Percentiles rank a stretch among this genome's conserved stretches.
Conservation (phyloP, 768 basidiomycete species). For the Pleurotus djamor region DNA sequence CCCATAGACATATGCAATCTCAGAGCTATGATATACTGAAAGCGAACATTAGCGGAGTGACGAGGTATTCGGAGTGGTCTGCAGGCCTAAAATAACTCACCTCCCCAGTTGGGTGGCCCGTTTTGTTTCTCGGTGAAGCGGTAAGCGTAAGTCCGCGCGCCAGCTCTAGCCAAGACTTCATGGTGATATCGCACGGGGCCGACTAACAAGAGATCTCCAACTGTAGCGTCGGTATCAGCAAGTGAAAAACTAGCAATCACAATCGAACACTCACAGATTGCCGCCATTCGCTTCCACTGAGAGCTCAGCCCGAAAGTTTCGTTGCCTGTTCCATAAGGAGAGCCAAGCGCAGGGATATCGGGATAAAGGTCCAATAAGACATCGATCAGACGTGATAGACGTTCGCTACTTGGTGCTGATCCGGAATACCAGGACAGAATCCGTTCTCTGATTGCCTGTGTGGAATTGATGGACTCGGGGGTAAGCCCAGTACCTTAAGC, state of each 20-base stretch:
- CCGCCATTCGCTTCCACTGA: constrained; percentile 26
- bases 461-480: constrained; percentile 17
- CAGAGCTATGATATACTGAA: constrained; percentile 25
- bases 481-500: constrained; percentile 32
- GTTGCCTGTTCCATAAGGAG: constrained; percentile 43
- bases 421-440: constrained; percentile 23
- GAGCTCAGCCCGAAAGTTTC: constrained; percentile 35
- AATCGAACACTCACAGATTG: constrained; percentile 17
- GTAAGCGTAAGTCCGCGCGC: neutral
- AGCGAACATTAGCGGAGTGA: too few relatives aligned
- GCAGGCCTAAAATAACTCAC: neutral
- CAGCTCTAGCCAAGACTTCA: neutral
- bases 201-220: neutral
- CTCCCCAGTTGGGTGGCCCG: neutral
- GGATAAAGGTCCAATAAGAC: constrained; percentile 37
- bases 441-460: constrained; percentile 18
- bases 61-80: neutral
- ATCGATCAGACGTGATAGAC: constrained; percentile 13
- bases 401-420: constrained; percentile 20
- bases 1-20: constrained; percentile 27
- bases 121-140: neutral
- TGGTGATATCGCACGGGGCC: neutral
- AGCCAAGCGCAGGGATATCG: constrained; percentile 35
- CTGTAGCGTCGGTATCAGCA: too few relatives aligned
- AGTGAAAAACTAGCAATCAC: too few relatives aligned